A percentile compares a stretch with the other conserved stretches of the same genome.
phyloP scores from a whole-genome alignment of 441 rosid species.

The Geranium incanum region DNA sequence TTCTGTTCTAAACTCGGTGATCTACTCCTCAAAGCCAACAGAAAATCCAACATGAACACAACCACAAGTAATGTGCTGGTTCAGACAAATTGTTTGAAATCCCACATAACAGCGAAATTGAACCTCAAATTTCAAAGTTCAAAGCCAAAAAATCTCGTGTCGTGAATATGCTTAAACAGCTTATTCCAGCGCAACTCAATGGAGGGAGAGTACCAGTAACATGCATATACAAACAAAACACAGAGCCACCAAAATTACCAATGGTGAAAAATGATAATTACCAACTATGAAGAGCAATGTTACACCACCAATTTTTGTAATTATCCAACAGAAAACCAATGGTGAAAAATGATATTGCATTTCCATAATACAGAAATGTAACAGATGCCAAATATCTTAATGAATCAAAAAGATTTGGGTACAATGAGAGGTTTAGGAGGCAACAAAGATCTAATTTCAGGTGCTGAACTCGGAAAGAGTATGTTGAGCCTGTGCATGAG shows the following conservation, averaged over 20 bases:
- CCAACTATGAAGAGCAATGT: background rate
- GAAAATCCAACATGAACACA: background rate
- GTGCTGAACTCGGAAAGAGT: conserved; percentile 82
- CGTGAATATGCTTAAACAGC: too few relatives aligned
- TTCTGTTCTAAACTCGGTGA: background rate
- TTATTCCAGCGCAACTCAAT: background rate
- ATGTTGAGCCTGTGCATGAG: conserved; percentile 88
- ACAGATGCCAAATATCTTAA: background rate
- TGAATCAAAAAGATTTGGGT: background rate
- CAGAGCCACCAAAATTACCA: too few relatives aligned
- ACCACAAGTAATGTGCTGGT: background rate
- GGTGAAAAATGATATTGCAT: background rate
- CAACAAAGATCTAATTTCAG: conserved; percentile 70
- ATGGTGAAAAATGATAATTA: too few relatives aligned
- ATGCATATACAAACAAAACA: too few relatives aligned
- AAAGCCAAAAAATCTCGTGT: too few relatives aligned
- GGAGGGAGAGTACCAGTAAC: background rate
- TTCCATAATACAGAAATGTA: background rate
- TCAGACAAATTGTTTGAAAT: too few relatives aligned
- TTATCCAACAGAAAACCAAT: background rate
- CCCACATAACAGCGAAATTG: too few relatives aligned
- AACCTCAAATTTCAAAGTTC: too few relatives aligned
- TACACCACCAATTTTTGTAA: too few relatives aligned
- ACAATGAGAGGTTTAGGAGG: conserved; percentile 74
- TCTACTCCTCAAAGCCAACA: background rate